These are phyloP conservation scores for Penicillium griseofulvum DNA, from an alignment of 2,329 filamentous ascomycete species.

Conservation along the genomic window DNA sequence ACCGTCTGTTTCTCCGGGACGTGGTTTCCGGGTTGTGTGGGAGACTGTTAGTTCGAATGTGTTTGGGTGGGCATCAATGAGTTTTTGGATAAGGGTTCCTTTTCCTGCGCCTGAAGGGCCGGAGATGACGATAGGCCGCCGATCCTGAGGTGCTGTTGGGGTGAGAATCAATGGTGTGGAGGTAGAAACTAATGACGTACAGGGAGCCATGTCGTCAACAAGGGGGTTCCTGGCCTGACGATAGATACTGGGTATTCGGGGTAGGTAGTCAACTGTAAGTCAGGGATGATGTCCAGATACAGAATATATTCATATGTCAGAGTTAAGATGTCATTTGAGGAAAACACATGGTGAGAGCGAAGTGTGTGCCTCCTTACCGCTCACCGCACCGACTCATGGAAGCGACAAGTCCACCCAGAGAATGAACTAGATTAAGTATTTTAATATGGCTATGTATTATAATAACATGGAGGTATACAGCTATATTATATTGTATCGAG, in stretches of 20 bases:
- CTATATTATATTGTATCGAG: background rate
- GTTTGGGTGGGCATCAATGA: background rate
- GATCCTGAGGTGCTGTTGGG: background rate
- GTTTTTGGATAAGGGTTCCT: background rate
- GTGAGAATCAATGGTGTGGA: background rate
- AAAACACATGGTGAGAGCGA: background rate
- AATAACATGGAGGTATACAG: too few relatives aligned
- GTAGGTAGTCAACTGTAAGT: background rate
- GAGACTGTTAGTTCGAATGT: background rate
- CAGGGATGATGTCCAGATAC: background rate
- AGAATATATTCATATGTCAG: background rate
- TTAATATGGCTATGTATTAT: too few relatives aligned
- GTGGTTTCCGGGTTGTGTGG: background rate
- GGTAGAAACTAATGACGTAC: background rate
- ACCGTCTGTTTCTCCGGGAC: background rate
- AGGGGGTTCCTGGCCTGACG: background rate
- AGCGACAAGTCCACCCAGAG: background rate
- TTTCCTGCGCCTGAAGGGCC: background rate
- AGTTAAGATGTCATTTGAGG: background rate
- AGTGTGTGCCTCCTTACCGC: background rate
- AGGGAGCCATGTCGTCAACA: background rate
- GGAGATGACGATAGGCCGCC: background rate
- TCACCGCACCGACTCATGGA: background rate
- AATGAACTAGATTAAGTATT: too few relatives aligned
- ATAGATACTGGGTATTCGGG: background rate